Evolutionary conservation across 225 moss, liverwort and hornwort species (phyloP), one percentile per base, ranked within the genome.

Genomic region (Climacium dendroides): DNA sequence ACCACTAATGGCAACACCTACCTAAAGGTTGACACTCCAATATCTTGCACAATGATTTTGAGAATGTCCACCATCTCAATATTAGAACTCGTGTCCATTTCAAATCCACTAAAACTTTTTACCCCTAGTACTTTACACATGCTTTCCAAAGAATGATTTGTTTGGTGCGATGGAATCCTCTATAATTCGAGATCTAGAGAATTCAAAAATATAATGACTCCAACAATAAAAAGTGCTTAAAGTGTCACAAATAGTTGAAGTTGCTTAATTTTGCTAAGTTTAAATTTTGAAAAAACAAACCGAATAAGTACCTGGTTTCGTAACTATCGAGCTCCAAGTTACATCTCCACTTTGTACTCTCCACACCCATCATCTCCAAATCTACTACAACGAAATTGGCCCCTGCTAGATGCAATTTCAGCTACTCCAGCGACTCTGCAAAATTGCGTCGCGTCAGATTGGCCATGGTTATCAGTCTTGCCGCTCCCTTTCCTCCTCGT

Each of bases 281-380:
- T 20, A 19, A 48, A n/a, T n/a, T n/a, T n/a, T n/a, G 37, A 55
- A 28, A n/a, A 50, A n/a, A 12, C 3, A 48, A 12, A 48, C 6
- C 10, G 17, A 37, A 37, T 52, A 11, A 30, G 53, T 34, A 85
- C 89, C 97, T 90, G 74, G 93, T 95, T 65, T 97, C 95, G 69
- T 89, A 92, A 19, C 93, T 95, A 55, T 97, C 95, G 47, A 97
- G 78, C 89, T 96, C 97, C 37, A 87, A 82, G 37, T 94, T 89
- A 17, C 95, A 92, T 89, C 96, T 89, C 97, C 97, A 97, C 28
- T 95, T 91, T 54, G 96, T 93, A 28, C 94, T 94, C 82, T 97
- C 95, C 74, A 97, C 97, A 8, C 97, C 96, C 37, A 95, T 95
- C 97, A 97, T 97, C 92, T 97, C 96, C 88, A 97, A 92, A 80